phyloP scores from a whole-genome alignment of 441 rosid genomes.

The Adansonia rubrostipa region DNA sequence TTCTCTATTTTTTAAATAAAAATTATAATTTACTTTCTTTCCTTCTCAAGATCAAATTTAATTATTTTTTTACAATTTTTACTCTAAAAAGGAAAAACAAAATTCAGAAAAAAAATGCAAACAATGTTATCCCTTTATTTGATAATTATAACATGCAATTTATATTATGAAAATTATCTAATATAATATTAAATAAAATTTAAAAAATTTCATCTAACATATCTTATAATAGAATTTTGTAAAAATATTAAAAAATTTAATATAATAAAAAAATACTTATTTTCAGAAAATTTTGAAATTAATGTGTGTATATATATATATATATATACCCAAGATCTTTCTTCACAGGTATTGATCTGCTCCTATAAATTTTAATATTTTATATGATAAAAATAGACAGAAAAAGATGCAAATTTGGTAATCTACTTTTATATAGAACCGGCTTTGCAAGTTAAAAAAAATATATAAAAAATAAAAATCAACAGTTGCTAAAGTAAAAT shows the following conservation, averaged over 20 bases:
- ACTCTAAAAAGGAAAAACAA: neutral
- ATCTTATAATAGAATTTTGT: too few species aligned
- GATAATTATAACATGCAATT: neutral
- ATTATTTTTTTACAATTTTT: too few species aligned
- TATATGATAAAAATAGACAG: neutral
- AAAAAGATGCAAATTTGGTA: neutral
- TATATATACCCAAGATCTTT: neutral
- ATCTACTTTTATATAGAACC: neutral
- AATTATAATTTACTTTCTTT: neutral
- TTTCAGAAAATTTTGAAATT: neutral
- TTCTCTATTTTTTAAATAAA: neutral
- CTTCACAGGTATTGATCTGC: neutral
- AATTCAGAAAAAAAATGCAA: neutral
- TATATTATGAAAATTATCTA: too few species aligned
- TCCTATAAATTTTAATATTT: neutral
- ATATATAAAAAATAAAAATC: neutral
- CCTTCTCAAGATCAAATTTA: neutral
- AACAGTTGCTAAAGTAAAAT: neutral
- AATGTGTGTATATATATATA: too few species aligned
- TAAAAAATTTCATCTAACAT: too few species aligned
- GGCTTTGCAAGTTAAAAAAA: neutral
- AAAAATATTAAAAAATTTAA: too few species aligned
- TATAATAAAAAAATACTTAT: neutral
- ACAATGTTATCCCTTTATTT: neutral
- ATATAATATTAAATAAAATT: too few species aligned